Conservation (phyloP, 257 asterid species). For the Eucommia ulmoides region DNA sequence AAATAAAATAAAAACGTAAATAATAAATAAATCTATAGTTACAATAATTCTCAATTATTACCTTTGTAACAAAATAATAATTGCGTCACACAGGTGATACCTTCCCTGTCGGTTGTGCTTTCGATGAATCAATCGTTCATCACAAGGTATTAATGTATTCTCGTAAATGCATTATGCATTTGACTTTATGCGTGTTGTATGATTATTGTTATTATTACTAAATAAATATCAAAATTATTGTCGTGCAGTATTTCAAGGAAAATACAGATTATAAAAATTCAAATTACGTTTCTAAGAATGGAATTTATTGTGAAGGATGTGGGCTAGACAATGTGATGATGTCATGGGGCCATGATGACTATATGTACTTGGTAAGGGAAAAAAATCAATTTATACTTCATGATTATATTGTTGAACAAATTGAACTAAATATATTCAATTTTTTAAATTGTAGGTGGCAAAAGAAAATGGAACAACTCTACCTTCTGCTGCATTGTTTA, state of each 20-base stretch:
- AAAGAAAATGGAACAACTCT: conserved; percentile 27
- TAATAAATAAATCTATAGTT: too few relatives aligned
- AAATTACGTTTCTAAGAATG: conserved; percentile 25
- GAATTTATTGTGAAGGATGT: conserved; percentile 31
- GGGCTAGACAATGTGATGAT: conserved; percentile 30
- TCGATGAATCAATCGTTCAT: conserved; percentile 32
- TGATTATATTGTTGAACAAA: neutral
- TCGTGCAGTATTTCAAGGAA: conserved; percentile 20
- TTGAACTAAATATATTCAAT: neutral
- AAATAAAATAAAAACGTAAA: too few relatives aligned
- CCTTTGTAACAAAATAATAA: too few relatives aligned
- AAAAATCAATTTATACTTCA: neutral
- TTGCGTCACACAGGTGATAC: conserved; percentile 47
- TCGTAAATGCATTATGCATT: neutral
- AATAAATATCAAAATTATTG: neutral
- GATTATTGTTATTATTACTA: neutral
- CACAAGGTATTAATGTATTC: conserved; percentile 24
- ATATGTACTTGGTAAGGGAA: conserved; percentile 30
- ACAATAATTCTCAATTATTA: too few relatives aligned
- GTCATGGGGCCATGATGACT: conserved; percentile 52
- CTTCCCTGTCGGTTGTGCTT: conserved; percentile 40
- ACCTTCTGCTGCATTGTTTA: conserved; percentile 33
- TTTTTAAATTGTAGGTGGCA: conserved; percentile 20
- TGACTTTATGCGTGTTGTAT: neutral
- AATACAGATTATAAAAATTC: conserved; percentile 18